Evolutionary conservation across 2,329 filamentous ascomycete genomes (phyloP).

Genomic region (Phoma sp.): DNA sequence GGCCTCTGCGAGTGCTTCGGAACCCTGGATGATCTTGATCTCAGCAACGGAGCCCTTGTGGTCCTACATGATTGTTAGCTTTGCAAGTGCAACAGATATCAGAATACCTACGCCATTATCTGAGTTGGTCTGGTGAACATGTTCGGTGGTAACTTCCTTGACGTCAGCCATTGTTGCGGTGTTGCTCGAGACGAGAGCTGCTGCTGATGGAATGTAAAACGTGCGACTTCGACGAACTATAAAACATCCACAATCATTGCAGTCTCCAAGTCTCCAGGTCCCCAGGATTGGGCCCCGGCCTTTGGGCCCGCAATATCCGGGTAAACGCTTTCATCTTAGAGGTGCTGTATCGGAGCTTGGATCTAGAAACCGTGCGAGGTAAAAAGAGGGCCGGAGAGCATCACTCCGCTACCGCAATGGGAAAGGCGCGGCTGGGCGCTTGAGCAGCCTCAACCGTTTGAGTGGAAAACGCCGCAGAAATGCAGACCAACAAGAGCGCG

Average conservation of each 20-base stretch:
- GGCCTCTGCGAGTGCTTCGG: constrained; percentile 64
- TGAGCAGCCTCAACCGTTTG: constrained; percentile 8
- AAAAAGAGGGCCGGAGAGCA: constrained; percentile 5
- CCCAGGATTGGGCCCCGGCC: constrained; percentile 16
- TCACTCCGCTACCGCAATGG: constrained; percentile 5
- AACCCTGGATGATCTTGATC: constrained; percentile 59
- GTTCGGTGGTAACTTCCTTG: constrained; percentile 18
- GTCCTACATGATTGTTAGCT: constrained; percentile 16
- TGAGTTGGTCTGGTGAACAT: constrained; percentile 19
- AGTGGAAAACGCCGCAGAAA: not conserved
- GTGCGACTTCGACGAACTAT: constrained; percentile 21
- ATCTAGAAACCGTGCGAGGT: constrained; percentile 21
- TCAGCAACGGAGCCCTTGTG: constrained; percentile 33
- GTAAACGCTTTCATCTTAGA: constrained; percentile 17
- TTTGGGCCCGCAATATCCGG: constrained; percentile 23
- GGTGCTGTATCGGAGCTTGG: constrained; percentile 12
- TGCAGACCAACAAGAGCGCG: not conserved
- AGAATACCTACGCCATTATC: constrained; percentile 23
- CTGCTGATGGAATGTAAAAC: constrained; percentile 12
- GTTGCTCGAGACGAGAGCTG: constrained; percentile 15
- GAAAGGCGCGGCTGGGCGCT: constrained; percentile 3
- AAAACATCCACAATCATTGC: constrained; percentile 17
- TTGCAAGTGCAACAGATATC: not conserved
- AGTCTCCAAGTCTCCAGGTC: constrained; percentile 2
- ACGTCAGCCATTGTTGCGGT: constrained; percentile 24